Conservation (phyloP, 1,139 yeast species). For the Scheffersomyces insectosa region DNA sequence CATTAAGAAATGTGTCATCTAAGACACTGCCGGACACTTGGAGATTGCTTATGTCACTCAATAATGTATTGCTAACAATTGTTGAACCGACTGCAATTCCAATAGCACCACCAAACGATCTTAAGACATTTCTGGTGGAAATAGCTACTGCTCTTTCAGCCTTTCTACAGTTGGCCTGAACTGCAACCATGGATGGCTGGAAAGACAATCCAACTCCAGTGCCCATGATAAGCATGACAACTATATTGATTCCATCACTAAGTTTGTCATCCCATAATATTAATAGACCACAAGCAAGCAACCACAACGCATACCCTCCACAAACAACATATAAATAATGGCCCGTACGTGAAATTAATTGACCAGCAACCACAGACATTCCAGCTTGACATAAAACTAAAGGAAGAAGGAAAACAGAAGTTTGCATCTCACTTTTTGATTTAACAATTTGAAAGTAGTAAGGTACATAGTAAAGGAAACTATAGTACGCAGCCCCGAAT, state of each 20-base stretch:
- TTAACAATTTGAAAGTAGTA: constrained; percentile 54
- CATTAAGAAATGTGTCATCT: constrained; percentile 13
- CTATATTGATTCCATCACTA: constrained; percentile 32
- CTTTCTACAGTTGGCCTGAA: constrained; percentile 51
- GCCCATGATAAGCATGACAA: constrained; percentile 45
- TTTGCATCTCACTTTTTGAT: constrained; percentile 34
- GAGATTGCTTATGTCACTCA: constrained; percentile 19
- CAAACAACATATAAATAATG: constrained; percentile 44
- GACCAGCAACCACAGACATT: constrained; percentile 44
- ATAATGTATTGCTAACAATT: constrained; percentile 41
- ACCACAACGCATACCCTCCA: constrained; percentile 47
- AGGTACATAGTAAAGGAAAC: constrained; percentile 48
- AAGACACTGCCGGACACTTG: constrained; percentile 6
- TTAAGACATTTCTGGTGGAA: constrained; percentile 51
- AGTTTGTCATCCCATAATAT: constrained; percentile 33
- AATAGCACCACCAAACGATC: constrained; percentile 57
- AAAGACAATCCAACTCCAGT: constrained; percentile 52
- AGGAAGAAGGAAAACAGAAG: constrained; percentile 44
- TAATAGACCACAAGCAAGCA: constrained; percentile 38
- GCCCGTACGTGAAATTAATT: constrained; percentile 40
- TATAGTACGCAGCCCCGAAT: constrained; percentile 50
- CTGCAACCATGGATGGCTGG: constrained; percentile 59
- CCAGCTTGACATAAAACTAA: constrained; percentile 43
- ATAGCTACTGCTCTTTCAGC: constrained; percentile 59
- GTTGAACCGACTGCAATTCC: constrained; percentile 50